Base-by-base conservation (phyloP, 2,329 filamentous ascomycete species). In the Nannizziopsis arthrosporioides region DNA sequence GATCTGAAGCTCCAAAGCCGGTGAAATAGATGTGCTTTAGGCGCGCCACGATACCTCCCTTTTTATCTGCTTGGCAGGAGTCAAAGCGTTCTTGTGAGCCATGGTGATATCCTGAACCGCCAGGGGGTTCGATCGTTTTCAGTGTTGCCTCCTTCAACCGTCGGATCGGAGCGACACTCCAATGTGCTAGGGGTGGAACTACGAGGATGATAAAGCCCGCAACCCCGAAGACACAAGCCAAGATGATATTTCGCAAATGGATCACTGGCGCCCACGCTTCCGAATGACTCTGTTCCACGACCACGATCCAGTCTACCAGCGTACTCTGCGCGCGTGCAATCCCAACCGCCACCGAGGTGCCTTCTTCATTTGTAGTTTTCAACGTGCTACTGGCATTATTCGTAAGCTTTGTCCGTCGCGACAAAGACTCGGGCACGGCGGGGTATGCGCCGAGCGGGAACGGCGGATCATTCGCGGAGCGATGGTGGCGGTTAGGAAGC, bases 151-250 rank as follows among this genome's bases (percentile, higher is more conserved):
- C 72, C 57, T 85, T 84, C 35, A 94, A 70, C 53, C 83, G 74
- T 44, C 83, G 73, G 54, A 94, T 94, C 0, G 89, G 89, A 55
- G 81, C 71, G 41, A 92, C 86, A 42, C 84, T 84, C 51, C 84
- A 77, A 61, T 94, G 88, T 1, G 88, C 86, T 34, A 88, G 79
- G 0, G 88, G 86, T 34, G 89, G 75, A 2, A 86, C 74, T 1
- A 93, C 62, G 7, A 93, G 53, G 2, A 88, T 62, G 44, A 93
- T 76, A 3, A 83, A 72, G 0, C 82, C 88, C 10, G 82, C 75
- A 0, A 87, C 90, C 1, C 84, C 85, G 61, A 94, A 93, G 0
- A 94, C 84, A 52, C 86, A 94, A 4, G 80, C 85, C 1, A 94
- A 66, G 1, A 95, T 75, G 44, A 94, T 85, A 42, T 82, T 81